Evolutionary conservation across 441 rosid genomes (phyloP).

Genomic region (Lagerstroemia fauriei): DNA sequence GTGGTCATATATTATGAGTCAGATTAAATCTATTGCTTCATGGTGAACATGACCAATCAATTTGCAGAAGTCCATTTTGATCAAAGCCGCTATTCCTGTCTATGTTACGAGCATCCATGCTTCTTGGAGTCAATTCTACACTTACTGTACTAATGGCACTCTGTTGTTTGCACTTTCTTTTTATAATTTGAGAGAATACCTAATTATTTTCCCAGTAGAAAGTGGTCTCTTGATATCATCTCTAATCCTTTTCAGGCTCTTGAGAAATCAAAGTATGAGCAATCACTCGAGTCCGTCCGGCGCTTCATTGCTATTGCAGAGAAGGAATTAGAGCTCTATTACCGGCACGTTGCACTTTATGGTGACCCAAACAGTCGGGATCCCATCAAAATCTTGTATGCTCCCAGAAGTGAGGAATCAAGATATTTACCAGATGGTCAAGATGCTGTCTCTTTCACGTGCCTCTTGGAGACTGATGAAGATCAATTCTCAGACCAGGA

Average conservation of each 20-base stretch:
- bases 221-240: not conserved
- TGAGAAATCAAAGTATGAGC: conserved; percentile 82
- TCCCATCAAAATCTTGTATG: conserved; percentile 53
- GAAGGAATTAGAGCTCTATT: conserved; percentile 74
- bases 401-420: conserved; percentile 35
- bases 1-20: not conserved
- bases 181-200: not conserved
- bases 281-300: conserved; percentile 76
- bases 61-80: not conserved
- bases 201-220: not conserved
- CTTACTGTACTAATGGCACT: not conserved
- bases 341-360: conserved; percentile 65
- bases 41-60: not conserved
- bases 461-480: conserved; percentile 37
- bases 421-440: conserved; percentile 22
- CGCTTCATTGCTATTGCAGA: conserved; percentile 69
- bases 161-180: not conserved
- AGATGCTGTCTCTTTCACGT: conserved; percentile 33
- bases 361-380: conserved; percentile 59
- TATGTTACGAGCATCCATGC: not conserved
- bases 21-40: not conserved
- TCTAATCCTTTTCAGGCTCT: conserved; percentile 56
- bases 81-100: not conserved
- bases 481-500: conserved; percentile 33
- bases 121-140: not conserved